Evolutionary conservation across 306 rosid species (phyloP).

Genomic region (Phaseolus lunatus): DNA sequence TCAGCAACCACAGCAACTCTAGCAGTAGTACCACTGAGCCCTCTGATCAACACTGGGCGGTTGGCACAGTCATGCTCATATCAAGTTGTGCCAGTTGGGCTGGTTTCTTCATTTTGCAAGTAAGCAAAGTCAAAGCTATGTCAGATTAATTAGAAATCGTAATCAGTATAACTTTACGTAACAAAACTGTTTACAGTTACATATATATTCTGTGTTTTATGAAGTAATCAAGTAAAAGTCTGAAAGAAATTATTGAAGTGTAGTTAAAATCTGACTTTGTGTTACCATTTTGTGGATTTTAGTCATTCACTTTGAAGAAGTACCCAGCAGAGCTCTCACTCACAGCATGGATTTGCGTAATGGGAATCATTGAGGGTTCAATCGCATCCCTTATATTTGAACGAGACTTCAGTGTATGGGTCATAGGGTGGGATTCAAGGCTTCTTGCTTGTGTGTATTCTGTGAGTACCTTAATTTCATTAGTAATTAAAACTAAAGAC

Average conservation of each 20-base stretch:
- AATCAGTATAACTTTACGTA: too few relatives aligned
- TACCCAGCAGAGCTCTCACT: conserved; percentile 94
- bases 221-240: too few relatives aligned
- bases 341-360: conserved; percentile 85
- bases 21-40: conserved; percentile 43
- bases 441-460: conserved; percentile 94
- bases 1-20: conserved; percentile 26
- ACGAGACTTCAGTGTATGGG: conserved; percentile 79
- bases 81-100: conserved; percentile 85
- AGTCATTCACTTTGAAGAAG: conserved; percentile 89
- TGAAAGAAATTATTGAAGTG: too few relatives aligned
- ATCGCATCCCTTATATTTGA: conserved; percentile 71
- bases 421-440: conserved; percentile 93
- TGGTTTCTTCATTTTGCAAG: conserved; percentile 93
- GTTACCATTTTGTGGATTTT: conserved; percentile 19
- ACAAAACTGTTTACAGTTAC: too few relatives aligned
- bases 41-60: conserved; percentile 67
- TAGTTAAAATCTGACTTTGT: conserved; percentile 23
- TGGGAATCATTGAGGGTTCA: conserved; percentile 84
- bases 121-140: conserved; percentile 35
- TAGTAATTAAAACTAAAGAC: neutral
- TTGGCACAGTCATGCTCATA: conserved; percentile 74
- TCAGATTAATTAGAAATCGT: too few relatives aligned
- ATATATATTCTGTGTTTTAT: too few relatives aligned
- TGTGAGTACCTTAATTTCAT: conserved; percentile 55